A percentile compares a stretch with the other conserved stretches of the same genome.
Evolutionary conservation across 441 rosid species (phyloP).

Genomic region (Melastoma candidum): DNA sequence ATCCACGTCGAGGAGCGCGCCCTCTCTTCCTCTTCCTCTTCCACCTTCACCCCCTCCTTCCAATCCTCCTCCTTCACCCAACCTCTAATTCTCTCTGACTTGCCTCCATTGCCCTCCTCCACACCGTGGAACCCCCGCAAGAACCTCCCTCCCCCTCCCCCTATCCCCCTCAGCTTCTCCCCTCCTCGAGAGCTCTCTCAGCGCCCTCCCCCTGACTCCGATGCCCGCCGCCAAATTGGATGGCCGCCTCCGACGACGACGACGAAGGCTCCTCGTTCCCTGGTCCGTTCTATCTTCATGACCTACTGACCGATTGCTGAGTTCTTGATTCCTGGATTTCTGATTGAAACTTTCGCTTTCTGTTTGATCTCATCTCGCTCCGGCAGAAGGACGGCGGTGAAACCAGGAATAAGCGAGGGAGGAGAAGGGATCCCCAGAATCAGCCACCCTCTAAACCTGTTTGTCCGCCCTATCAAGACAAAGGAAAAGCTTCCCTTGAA

Average conservation of each 20-base stretch:
- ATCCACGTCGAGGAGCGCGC: conserved; percentile 33
- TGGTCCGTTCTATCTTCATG: no score
- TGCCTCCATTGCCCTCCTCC: conserved; percentile 13
- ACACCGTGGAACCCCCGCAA: conserved; percentile 3
- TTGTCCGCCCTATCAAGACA: no score
- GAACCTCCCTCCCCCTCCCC: not conserved
- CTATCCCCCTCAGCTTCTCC: conserved; percentile 29
- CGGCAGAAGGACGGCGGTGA: no score
- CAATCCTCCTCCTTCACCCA: conserved; percentile 9
- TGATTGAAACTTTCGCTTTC: no score
- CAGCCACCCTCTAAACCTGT: no score
- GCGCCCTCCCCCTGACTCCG: conserved; percentile 17
- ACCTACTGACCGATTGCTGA: no score
- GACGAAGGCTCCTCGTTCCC: not conserved
- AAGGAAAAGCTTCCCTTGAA: no score
- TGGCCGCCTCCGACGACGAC: conserved; percentile 12
- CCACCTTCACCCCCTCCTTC: conserved; percentile 9
- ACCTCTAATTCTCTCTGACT: not conserved
- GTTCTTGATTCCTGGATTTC: no score
- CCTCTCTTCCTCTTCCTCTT: conserved; percentile 18
- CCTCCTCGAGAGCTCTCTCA: conserved; percentile 81
- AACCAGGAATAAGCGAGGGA: no score
- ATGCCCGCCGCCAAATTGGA: conserved; percentile 11
- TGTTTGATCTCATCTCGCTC: no score
- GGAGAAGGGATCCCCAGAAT: no score